A percentile compares a stretch with the other conserved stretches of the same genome.
Conservation (phyloP, 805 yeast genomes). For the Myxozyma lipomycoides region DNA sequence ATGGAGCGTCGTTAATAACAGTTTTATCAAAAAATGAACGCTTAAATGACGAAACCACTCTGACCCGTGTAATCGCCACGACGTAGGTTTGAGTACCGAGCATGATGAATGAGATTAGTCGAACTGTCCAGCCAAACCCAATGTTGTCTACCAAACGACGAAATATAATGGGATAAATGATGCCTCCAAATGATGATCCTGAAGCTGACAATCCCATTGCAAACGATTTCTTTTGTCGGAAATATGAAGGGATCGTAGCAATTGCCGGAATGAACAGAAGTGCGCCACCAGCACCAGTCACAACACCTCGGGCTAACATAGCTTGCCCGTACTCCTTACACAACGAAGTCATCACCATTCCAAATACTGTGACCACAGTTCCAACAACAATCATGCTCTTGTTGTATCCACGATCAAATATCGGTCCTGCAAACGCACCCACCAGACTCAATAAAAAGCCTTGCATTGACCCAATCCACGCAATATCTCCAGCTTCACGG, state of each 20-base stretch:
- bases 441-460: slow-evolving; percentile 31
- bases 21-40: slow-evolving; percentile 21
- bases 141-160: slow-evolving; percentile 41
- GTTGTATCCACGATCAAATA: slow-evolving; percentile 34
- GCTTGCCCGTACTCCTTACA: slow-evolving; percentile 49
- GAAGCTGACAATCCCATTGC: slow-evolving; percentile 46
- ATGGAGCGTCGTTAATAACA: slow-evolving; percentile 33
- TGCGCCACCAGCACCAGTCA: slow-evolving; percentile 46
- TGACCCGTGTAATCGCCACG: slow-evolving; percentile 29
- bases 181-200: slow-evolving; percentile 53
- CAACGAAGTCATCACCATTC: slow-evolving; percentile 37
- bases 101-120: slow-evolving; percentile 47
- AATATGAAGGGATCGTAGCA: slow-evolving; percentile 47
- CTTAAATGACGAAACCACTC: slow-evolving; percentile 25
- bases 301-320: slow-evolving; percentile 51
- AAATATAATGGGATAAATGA: slow-evolving; percentile 48
- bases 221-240: slow-evolving; percentile 41
- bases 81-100: slow-evolving; percentile 33
- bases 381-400: slow-evolving; percentile 29
- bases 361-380: slow-evolving; percentile 28
- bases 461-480: slow-evolving; percentile 38
- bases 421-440: slow-evolving; percentile 33
- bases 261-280: slow-evolving; percentile 45
- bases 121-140: slow-evolving; percentile 53
- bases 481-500: slow-evolving; percentile 31